These are phyloP conservation scores for Penicillium cosmopolitanum DNA, from an alignment of 495 filamentous ascomycete genomes.

Conservation along the genomic window DNA sequence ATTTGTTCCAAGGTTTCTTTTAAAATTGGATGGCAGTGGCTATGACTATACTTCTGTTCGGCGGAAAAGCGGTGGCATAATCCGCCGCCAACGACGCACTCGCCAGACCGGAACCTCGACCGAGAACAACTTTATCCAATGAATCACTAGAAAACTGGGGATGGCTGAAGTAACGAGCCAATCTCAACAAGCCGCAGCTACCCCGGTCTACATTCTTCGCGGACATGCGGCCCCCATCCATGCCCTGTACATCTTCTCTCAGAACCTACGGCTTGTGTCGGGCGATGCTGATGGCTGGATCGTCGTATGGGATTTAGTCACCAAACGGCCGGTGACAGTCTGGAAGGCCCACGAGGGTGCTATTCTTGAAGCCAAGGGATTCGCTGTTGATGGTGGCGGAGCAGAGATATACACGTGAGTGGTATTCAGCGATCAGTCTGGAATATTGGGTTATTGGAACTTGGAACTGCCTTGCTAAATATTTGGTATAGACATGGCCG, in stretches of 20 bases:
- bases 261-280: conserved; percentile 77
- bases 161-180: conserved; percentile 13
- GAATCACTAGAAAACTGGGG: background rate
- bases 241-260: conserved; percentile 68
- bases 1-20: too few relatives aligned
- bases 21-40: too few relatives aligned
- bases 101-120: background rate
- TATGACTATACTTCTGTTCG: too few relatives aligned
- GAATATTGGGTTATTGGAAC: background rate
- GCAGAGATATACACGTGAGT: conserved; percentile 71
- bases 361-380: conserved; percentile 75
- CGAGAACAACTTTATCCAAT: background rate
- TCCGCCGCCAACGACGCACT: background rate
- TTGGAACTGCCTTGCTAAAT: background rate
- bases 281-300: conserved; percentile 92
- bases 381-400: conserved; percentile 44
- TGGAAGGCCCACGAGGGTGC: conserved; percentile 86
- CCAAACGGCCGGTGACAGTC: conserved; percentile 78
- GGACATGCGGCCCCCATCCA: conserved; percentile 86
- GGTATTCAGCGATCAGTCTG: background rate
- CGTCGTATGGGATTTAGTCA: conserved; percentile 81
- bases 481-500: conserved; percentile 71
- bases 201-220: conserved; percentile 83
- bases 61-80: background rate
- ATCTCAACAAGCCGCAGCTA: conserved; percentile 52